Percentiles rank a stretch among this genome's conserved stretches.
These are phyloP conservation scores for Ciborinia camelliae DNA, from an alignment of 2,329 filamentous ascomycete genomes.

Conservation along the genomic window DNA sequence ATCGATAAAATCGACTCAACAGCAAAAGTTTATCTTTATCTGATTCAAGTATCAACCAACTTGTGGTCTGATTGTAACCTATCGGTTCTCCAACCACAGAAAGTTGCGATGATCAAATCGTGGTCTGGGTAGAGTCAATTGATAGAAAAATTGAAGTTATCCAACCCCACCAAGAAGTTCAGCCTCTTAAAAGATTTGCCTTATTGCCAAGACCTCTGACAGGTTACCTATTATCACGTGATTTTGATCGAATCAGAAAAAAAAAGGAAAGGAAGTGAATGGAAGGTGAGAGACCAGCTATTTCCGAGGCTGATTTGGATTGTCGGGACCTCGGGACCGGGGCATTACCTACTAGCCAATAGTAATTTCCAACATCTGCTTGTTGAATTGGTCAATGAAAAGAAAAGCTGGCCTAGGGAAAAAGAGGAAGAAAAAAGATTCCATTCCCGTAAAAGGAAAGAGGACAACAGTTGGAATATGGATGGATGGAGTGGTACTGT, in stretches of 20 bases:
- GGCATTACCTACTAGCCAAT: neutral
- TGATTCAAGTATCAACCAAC: neutral
- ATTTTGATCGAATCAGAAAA: neutral
- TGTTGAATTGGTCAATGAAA: slow-evolving; percentile 5
- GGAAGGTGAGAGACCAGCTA: neutral
- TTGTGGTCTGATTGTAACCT: neutral
- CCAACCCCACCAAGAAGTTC: slow-evolving; percentile 1
- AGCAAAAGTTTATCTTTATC: neutral
- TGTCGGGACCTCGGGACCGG: neutral
- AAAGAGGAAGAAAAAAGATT: too few relatives aligned
- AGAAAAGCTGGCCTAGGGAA: too few relatives aligned
- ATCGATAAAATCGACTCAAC: neutral
- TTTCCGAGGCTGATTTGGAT: neutral
- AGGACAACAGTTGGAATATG: neutral
- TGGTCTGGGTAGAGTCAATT: too few relatives aligned
- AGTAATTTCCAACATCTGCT: neutral
- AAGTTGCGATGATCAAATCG: too few relatives aligned
- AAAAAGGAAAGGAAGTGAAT: neutral
- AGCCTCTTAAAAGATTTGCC: too few relatives aligned
- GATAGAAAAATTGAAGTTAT: neutral
- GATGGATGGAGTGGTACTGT: neutral
- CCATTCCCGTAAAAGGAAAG: too few relatives aligned
- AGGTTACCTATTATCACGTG: neutral
- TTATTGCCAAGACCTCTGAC: too few relatives aligned
- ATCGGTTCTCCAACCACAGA: neutral